Evolutionary conservation across 169 alveolate species (phyloP), one percentile per base, ranked within the genome.

Genomic region (Plasmodium reichenowi): DNA sequence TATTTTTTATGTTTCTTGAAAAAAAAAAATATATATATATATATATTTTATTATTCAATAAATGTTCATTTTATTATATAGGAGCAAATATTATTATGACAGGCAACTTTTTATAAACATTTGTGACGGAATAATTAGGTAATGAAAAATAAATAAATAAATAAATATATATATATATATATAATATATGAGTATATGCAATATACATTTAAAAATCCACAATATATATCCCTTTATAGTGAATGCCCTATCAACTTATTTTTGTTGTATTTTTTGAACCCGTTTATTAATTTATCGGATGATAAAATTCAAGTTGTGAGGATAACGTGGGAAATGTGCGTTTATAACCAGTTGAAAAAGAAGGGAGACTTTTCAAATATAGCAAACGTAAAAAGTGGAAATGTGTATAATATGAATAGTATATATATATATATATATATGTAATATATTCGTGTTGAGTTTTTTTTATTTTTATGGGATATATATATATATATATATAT

Each of bases 21-120:
- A 62, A 60, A 7, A n/a, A 56, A 56, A 56, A 5, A 10, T 2
- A 52, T 13, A 52, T 52, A n/a, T 12, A 6, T 56, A 56, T 56
- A 13, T 22, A 6, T 56, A 15, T 62, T 20, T 5, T 26, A 62
- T 24, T 24, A 12, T 5, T 43, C 50, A 24, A 9, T 38, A 47
- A 64, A 26, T 50, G 9, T 63, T 75, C 32, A 20, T 63, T 75
- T 60, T 75, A 47, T 63, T 63, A 20, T 47, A 10, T 38, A 80
- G 90, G 56, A 80, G 90, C 20, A 52, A 72, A 17, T 80, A 26
- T 68, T 80, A 67, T 71, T 68, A 45, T 15, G 71, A 62, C 54
- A 68, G 90, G n/a, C 90, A 80, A 60, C n/a, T 80, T 29, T 80
- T 80, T 45, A 80, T 80, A 60, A 80, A 80, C 15, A 80, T 80